Evolutionary conservation across 495 filamentous ascomycete genomes (phyloP).

Genomic region (Penicillium antarcticum): DNA sequence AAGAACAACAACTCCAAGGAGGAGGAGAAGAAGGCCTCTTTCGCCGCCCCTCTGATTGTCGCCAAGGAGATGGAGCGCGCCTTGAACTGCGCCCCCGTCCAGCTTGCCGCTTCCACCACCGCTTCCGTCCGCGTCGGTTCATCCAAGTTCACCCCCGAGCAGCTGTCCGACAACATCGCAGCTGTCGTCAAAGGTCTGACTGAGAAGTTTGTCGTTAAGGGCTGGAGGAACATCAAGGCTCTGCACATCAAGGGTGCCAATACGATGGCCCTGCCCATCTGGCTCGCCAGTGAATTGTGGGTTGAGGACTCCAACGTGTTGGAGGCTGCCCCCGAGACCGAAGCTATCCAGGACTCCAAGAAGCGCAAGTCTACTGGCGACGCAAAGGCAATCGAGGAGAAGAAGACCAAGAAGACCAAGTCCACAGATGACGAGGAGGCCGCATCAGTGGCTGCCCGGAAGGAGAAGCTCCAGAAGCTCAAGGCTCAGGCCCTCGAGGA

Average conservation of each 20-base stretch:
- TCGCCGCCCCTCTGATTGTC: slow-evolving; percentile 49
- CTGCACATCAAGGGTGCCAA: slow-evolving; percentile 86
- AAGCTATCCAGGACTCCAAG: slow-evolving; percentile 55
- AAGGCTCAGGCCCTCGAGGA: slow-evolving; percentile 48
- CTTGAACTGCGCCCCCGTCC: slow-evolving; percentile 66
- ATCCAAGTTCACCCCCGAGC: slow-evolving; percentile 66
- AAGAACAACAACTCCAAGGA: slow-evolving; percentile 24
- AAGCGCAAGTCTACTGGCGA: slow-evolving; percentile 60
- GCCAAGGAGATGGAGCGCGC: slow-evolving; percentile 71
- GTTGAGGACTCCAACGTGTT: slow-evolving; percentile 76
- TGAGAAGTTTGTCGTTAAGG: slow-evolving; percentile 73
- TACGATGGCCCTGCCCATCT: slow-evolving; percentile 85
- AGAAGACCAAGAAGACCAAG: slow-evolving; percentile 52
- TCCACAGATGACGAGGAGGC: slow-evolving; percentile 44
- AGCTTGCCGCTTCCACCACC: slow-evolving; percentile 62
- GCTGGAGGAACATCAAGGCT: slow-evolving; percentile 78
- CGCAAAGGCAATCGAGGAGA: slow-evolving; percentile 55
- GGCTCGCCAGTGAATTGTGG: slow-evolving; percentile 89
- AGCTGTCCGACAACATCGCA: slow-evolving; percentile 75
- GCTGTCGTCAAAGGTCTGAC: slow-evolving; percentile 65
- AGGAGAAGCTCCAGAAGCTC: slow-evolving; percentile 56
- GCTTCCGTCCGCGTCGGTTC: slow-evolving; percentile 70
- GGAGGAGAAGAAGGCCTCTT: slow-evolving; percentile 37
- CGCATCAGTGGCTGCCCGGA: slow-evolving; percentile 51
- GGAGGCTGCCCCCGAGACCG: slow-evolving; percentile 49